These are phyloP conservation scores for Ceratocystis destructans DNA, from an alignment of 2,329 filamentous ascomycete species.

Conservation along the genomic window DNA sequence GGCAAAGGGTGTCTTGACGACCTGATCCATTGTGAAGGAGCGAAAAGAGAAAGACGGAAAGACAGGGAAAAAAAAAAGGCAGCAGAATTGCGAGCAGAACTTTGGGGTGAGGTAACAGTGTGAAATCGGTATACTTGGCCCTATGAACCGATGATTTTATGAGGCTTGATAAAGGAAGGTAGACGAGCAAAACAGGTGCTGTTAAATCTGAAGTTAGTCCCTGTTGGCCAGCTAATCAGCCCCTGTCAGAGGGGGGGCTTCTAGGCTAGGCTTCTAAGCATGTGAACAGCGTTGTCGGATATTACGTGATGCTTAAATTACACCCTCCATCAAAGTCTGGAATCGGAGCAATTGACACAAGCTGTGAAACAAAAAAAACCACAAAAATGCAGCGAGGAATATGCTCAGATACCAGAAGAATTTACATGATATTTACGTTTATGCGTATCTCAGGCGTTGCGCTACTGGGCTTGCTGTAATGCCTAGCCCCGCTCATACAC, in stretches of 20 bases:
- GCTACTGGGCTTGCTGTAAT: not conserved
- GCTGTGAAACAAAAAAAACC: not conserved
- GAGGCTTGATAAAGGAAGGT: not conserved
- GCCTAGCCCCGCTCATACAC: no score
- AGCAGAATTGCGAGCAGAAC: not conserved
- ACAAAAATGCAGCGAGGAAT: not conserved
- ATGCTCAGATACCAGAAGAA: no score
- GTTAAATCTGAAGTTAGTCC: not conserved
- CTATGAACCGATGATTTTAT: no score
- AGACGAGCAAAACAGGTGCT: not conserved
- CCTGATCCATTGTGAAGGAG: conserved; percentile 18
- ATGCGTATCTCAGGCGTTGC: no score
- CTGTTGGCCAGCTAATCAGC: not conserved
- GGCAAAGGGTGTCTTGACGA: conserved; percentile 42
- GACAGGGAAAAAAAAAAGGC: not conserved
- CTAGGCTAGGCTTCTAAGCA: not conserved
- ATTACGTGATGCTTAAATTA: not conserved
- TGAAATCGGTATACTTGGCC: not conserved
- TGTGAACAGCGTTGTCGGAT: not conserved
- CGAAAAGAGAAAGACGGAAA: not conserved
- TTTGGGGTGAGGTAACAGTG: not conserved
- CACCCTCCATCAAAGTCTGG: not conserved
- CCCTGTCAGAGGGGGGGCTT: not conserved
- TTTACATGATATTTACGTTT: no score
- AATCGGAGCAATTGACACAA: not conserved